Evolutionary conservation across 768 basidiomycete species (phyloP).

Genomic region (Vararia minispora): DNA sequence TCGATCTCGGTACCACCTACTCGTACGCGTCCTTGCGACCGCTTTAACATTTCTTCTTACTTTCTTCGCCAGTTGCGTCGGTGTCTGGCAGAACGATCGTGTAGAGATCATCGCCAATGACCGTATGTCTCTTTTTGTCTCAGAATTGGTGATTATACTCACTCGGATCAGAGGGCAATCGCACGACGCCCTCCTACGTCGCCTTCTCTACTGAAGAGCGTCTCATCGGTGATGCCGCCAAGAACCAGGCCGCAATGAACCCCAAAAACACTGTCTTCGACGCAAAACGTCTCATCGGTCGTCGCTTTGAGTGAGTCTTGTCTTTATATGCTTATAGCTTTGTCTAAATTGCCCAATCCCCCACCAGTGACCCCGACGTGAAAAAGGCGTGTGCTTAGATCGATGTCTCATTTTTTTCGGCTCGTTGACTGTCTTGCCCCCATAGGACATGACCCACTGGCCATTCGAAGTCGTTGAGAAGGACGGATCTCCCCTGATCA

Average conservation of each 20-base stretch:
- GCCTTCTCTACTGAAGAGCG: constrained; percentile 95
- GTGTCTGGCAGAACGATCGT: constrained; percentile 99
- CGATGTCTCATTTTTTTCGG: no score
- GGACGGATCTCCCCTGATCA: constrained; percentile 94
- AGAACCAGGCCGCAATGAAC: constrained; percentile 99
- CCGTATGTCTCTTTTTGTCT: constrained; percentile 42
- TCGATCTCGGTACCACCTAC: constrained; percentile 97
- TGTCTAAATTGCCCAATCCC: constrained; percentile 9
- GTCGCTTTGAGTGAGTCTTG: constrained; percentile 76
- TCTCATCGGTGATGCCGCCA: constrained; percentile 96
- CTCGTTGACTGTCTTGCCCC: constrained; percentile 5
- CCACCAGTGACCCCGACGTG: constrained; percentile 77
- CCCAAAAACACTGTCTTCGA: constrained; percentile 98
- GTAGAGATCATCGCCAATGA: constrained; percentile 99
- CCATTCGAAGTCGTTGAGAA: constrained; percentile 95
- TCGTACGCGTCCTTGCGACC: constrained; percentile 43
- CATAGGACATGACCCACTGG: constrained; percentile 91
- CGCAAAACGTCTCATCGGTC: constrained; percentile 97
- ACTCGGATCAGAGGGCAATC: constrained; percentile 72
- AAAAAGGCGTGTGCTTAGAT: constrained; percentile 85
- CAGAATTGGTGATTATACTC: constrained; percentile 4
- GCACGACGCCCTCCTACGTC: constrained; percentile 98
- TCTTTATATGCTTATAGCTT: constrained; percentile 1
- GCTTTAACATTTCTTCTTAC: constrained; percentile 12
- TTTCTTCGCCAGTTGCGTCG: constrained; percentile 65